Base-by-base conservation (phyloP, 139 green algal species). In the Trebouxia sp. region DNA sequence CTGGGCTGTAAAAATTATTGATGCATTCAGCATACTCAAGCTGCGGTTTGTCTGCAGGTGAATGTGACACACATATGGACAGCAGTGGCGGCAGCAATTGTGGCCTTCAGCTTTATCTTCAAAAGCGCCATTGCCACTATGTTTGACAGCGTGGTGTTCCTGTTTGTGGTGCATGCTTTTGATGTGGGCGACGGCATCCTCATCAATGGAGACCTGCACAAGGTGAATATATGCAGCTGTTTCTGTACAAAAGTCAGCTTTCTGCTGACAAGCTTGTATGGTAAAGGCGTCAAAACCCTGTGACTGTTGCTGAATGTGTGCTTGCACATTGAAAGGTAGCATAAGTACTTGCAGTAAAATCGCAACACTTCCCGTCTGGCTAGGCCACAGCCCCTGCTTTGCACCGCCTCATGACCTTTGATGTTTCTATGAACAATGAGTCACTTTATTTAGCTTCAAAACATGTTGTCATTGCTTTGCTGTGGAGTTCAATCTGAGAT, bases 101-200 rank as follows among this genome's bases (percentile, higher is more conserved):
- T 93, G n/a, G 88, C 83, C 10, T 91, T 91, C 37, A 83, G 84
- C 58, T 93, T 93, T 65, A 85, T 93, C 48, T 93, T 93, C 83
- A 82, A 86, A 37, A 91, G 87, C 67, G 86, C 84, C 43, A 83
- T 92, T 35, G 69, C 79, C 42, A 72, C 79, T 47, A 47, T 92
- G 42, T 92, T 78, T 26, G 78, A 87, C 62, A 56, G 56, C 22
- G 75, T 85, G 28, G 79, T 90, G 45, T 90, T 90, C 79, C 75
- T 90, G 66, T 90, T 90, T 38, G 80, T 88, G 56, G 76, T 84
- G 37, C 86, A 90, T 80, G 81, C 86, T 41, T 88, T 84, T 70
- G 86, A 90, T 67, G 84, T 90, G 3, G 84, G 82, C 10, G 86
- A 90, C 53, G 72, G 50, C n/a, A 79, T 89, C 8, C 35, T 89